Evolutionary conservation across 2,329 filamentous ascomycete genomes (phyloP), one percentile per base, ranked within the genome.

Genomic region (Cladosporium cucumerinum): DNA sequence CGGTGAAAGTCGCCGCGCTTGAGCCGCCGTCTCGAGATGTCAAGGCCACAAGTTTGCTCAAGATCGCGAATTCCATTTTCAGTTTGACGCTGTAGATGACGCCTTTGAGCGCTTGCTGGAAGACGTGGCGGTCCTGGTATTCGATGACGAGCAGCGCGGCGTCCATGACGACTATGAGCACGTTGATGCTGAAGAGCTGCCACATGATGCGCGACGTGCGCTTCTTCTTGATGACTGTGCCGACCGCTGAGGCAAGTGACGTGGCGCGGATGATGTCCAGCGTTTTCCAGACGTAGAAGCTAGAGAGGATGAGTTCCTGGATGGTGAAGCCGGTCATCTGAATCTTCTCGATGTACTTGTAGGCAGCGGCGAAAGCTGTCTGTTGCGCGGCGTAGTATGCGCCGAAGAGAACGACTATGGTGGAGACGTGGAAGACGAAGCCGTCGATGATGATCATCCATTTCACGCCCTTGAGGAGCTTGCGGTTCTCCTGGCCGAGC

Each of bases 51-150:
- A 73, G 66, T 57, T 72, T 69, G 26, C 66, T 66, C 49, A 73
- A 57, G 18, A 73, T 67, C 16, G 68, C 70, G 36, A 71, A 72
- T 66, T 95, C 95, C 81, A 96, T 95, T 30, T 64, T 64, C 28
- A 64, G 65, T 76, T 48, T 73, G 62, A 72, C 65, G 55, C 67
- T 68, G 63, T 73, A 73, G 26, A 72, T 62, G 51, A 71, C 62
- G 12, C 63, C 75, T 65, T 80, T 80, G 1, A 78, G 66, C 2
- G 74, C 76, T 11, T 72, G 71, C 60, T 77, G 71, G 7, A 75
- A 66, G 30, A 74, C 70, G 51, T 63, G 73, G 10, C 68, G 62
- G 43, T 69, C 65, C 3, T 66, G 70, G 28, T 73, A 72, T 8
- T 75, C 73, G 16, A 76, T 69, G 18, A 71, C 74, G 16, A 70